Conservation (phyloP, 805 yeast genomes). For the Pichia insulana region DNA sequence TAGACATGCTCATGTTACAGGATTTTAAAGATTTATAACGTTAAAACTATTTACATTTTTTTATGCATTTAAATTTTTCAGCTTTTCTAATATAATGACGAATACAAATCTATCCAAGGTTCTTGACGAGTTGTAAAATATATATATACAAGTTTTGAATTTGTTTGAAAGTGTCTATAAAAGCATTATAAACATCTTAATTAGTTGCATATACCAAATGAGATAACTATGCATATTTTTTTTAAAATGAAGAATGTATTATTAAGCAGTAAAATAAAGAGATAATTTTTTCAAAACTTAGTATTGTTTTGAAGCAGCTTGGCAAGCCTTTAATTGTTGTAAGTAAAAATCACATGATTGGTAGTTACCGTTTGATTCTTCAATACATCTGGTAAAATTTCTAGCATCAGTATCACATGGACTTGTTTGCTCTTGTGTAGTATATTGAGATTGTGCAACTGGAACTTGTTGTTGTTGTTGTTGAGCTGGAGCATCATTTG, state of each 20-base stretch:
- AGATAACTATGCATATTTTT: too few relatives aligned
- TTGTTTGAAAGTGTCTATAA: too few relatives aligned
- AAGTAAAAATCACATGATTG: conserved; percentile 94
- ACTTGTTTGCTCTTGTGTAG: conserved; percentile 35
- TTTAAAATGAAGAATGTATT: too few relatives aligned
- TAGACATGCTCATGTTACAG: conserved; percentile 27
- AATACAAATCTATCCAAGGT: too few relatives aligned
- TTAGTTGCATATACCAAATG: too few relatives aligned
- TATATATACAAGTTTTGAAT: too few relatives aligned
- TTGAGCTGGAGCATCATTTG: conserved; percentile 33
- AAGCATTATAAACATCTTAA: too few relatives aligned
- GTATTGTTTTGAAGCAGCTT: conserved; percentile 81
- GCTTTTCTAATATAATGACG: too few relatives aligned
- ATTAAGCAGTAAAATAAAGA: neutral
- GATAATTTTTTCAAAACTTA: conserved; percentile 25
- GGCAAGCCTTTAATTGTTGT: conserved; percentile 97
- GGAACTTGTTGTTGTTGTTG: conserved; percentile 31
- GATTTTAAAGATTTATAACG: too few relatives aligned
- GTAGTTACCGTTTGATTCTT: conserved; percentile 90
- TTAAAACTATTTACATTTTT: too few relatives aligned
- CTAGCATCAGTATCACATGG: conserved; percentile 91
- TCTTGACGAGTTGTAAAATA: too few relatives aligned
- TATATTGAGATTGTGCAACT: conserved; percentile 15
- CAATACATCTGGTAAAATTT: conserved; percentile 90
- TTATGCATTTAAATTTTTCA: too few relatives aligned